phyloP scores from a whole-genome alignment of 2,329 filamentous ascomycete species.

The Microdochium paspali region DNA sequence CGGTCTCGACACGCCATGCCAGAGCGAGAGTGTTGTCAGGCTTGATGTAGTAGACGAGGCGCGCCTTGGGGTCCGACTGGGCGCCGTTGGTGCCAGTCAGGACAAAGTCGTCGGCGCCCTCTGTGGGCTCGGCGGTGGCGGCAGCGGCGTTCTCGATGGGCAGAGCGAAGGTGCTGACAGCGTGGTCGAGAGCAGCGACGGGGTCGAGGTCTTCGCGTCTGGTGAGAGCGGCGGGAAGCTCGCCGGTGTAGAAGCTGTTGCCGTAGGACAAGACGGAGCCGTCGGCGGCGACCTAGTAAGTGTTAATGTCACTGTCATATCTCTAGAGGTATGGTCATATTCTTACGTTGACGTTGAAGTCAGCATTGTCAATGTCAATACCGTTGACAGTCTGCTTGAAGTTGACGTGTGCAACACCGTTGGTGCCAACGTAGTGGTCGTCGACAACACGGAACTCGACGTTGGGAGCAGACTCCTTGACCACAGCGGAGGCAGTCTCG shows the following conservation, averaged over 20 bases:
- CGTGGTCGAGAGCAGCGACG: slow-evolving; percentile 29
- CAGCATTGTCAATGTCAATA: slow-evolving; percentile 50
- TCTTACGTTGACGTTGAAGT: slow-evolving; percentile 53
- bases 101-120: slow-evolving; percentile 26
- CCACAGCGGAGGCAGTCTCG: slow-evolving; percentile 31
- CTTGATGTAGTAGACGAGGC: slow-evolving; percentile 44
- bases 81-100: slow-evolving; percentile 40
- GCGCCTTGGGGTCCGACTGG: slow-evolving; percentile 41
- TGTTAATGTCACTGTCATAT: too few relatives aligned
- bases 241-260: slow-evolving; percentile 34
- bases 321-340: too few relatives aligned
- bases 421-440: slow-evolving; percentile 44
- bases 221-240: slow-evolving; percentile 27
- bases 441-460: slow-evolving; percentile 38
- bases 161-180: slow-evolving; percentile 26
- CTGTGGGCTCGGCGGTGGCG: slow-evolving; percentile 26
- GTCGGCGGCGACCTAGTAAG: slow-evolving; percentile 33
- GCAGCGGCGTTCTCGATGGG: slow-evolving; percentile 26
- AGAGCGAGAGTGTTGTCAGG: slow-evolving; percentile 35
- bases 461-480: slow-evolving; percentile 25
- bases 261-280: slow-evolving; percentile 49
- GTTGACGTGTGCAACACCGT: slow-evolving; percentile 47
- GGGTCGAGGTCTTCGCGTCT: slow-evolving; percentile 33
- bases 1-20: slow-evolving; percentile 50
- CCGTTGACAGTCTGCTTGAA: slow-evolving; percentile 50